A percentile compares a stretch with the other conserved stretches of the same genome.
Evolutionary conservation across 2,329 filamentous ascomycete genomes (phyloP).

Genomic region (Lachnellula subtilissima): DNA sequence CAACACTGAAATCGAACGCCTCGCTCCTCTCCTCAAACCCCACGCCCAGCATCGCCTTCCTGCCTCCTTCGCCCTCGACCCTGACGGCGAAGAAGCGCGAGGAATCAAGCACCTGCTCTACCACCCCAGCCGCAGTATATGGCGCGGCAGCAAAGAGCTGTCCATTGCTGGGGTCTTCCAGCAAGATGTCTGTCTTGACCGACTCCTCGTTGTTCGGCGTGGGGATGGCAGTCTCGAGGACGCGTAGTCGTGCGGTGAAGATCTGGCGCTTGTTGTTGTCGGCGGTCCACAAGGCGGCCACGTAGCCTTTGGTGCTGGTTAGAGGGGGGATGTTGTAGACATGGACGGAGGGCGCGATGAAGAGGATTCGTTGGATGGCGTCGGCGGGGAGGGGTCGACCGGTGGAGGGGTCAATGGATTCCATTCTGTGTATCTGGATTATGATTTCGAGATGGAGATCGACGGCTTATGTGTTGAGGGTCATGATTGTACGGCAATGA

Average conservation of each 20-base stretch:
- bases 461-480: neutral
- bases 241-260: slow-evolving; percentile 76
- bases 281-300: slow-evolving; percentile 70
- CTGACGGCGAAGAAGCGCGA: slow-evolving; percentile 80
- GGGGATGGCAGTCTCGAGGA: slow-evolving; percentile 67
- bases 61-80: slow-evolving; percentile 68
- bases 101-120: slow-evolving; percentile 76
- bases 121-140: slow-evolving; percentile 59
- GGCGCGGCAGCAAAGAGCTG: slow-evolving; percentile 81
- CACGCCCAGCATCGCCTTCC: slow-evolving; percentile 75
- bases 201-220: slow-evolving; percentile 41
- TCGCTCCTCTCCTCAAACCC: slow-evolving; percentile 84
- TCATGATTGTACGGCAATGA: neutral
- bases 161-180: slow-evolving; percentile 70
- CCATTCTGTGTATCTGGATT: slow-evolving; percentile 19
- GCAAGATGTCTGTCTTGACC: slow-evolving; percentile 68
- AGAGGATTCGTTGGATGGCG: slow-evolving; percentile 81
- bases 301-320: slow-evolving; percentile 72
- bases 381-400: slow-evolving; percentile 63
- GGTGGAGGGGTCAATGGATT: slow-evolving; percentile 62
- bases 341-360: slow-evolving; percentile 69
- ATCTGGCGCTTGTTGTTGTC: slow-evolving; percentile 66
- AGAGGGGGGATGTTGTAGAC: slow-evolving; percentile 85
- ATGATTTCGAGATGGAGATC: neutral
- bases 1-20: slow-evolving; percentile 80